Percentiles rank a stretch among this genome's conserved stretches.
These are phyloP conservation scores for Dissoconium aciculare DNA, from an alignment of 2,329 filamentous ascomycete species.

Conservation along the genomic window DNA sequence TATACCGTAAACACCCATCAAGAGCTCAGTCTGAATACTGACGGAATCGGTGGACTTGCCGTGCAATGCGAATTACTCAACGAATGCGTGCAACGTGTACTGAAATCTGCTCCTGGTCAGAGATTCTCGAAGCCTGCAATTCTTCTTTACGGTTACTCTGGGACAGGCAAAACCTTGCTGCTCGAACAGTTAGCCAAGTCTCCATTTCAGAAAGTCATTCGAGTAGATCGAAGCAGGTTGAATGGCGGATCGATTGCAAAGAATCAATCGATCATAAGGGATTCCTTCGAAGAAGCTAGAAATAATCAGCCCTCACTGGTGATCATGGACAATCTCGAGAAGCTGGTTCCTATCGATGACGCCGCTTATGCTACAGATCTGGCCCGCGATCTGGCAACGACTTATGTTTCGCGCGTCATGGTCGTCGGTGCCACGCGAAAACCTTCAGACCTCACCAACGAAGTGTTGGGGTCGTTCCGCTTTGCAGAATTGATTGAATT, in stretches of 20 bases:
- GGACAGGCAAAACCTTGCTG: slow-evolving; percentile 71
- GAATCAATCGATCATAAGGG: slow-evolving; percentile 40
- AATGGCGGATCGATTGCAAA: slow-evolving; percentile 28
- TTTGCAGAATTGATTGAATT: slow-evolving; percentile 57
- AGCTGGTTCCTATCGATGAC: slow-evolving; percentile 46
- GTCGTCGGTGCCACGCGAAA: slow-evolving; percentile 64
- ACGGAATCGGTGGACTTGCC: slow-evolving; percentile 52
- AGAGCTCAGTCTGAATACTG: slow-evolving; percentile 20
- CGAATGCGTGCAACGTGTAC: slow-evolving; percentile 37
- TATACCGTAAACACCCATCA: too few relatives aligned
- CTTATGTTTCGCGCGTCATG: slow-evolving; percentile 45
- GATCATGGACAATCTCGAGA: slow-evolving; percentile 63
- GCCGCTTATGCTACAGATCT: slow-evolving; percentile 29
- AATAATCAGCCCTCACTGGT: slow-evolving; percentile 60
- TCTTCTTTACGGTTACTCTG: slow-evolving; percentile 64
- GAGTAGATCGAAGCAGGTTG: slow-evolving; percentile 35
- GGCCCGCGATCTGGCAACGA: slow-evolving; percentile 40
- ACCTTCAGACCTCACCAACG: slow-evolving; percentile 54
- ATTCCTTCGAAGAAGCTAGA: slow-evolving; percentile 54
- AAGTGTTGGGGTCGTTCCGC: slow-evolving; percentile 49
- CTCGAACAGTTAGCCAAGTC: slow-evolving; percentile 48
- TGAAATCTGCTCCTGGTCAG: slow-evolving; percentile 1
- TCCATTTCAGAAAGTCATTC: slow-evolving; percentile 57
- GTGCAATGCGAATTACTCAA: slow-evolving; percentile 53
- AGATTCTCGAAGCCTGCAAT: slow-evolving; percentile 34